Conservation (phyloP, 2,329 filamentous ascomycete genomes). For the Domatiomyces catenatus region DNA sequence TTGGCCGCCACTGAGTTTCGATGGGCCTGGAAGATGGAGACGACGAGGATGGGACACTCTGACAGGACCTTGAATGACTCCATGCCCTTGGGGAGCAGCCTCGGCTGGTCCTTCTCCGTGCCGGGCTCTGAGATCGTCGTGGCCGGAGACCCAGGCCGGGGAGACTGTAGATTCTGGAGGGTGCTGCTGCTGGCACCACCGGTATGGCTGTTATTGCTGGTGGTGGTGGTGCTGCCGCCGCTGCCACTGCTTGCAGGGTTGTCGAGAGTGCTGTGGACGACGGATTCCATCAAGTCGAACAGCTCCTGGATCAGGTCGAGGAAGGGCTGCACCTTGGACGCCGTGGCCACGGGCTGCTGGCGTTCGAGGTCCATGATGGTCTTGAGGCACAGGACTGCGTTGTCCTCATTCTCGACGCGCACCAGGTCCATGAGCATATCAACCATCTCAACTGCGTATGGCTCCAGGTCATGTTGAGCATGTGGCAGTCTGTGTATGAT, state of each 20-base stretch:
- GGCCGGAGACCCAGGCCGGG: conserved; percentile 76
- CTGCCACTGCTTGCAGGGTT: conserved; percentile 34
- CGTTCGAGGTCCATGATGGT: conserved; percentile 94
- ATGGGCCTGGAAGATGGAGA: conserved; percentile 94
- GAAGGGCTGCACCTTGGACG: conserved; percentile 75
- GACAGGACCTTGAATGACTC: conserved; percentile 97
- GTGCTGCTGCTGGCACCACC: not conserved
- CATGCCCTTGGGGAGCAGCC: conserved; percentile 80
- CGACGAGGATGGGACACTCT: conserved; percentile 96
- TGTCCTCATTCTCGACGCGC: conserved; percentile 89
- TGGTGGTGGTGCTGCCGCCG: conserved; percentile 16
- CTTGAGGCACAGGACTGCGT: conserved; percentile 96
- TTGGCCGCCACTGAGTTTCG: conserved; percentile 63
- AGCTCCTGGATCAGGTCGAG: conserved; percentile 85
- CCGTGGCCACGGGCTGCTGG: conserved; percentile 70
- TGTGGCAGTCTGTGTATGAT: conserved; percentile 76
- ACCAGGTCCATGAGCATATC: conserved; percentile 82
- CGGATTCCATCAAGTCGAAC: conserved; percentile 85
- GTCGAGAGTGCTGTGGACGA: conserved; percentile 91
- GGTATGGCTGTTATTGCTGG: not conserved
- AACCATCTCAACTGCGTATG: conserved; percentile 74
- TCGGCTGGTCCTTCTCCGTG: conserved; percentile 64
- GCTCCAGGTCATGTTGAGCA: conserved; percentile 68
- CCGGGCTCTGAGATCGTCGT: conserved; percentile 63
- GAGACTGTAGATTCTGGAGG: conserved; percentile 60